phyloP scores from a whole-genome alignment of 306 rosid species.

The Rosa lucieae region DNA sequence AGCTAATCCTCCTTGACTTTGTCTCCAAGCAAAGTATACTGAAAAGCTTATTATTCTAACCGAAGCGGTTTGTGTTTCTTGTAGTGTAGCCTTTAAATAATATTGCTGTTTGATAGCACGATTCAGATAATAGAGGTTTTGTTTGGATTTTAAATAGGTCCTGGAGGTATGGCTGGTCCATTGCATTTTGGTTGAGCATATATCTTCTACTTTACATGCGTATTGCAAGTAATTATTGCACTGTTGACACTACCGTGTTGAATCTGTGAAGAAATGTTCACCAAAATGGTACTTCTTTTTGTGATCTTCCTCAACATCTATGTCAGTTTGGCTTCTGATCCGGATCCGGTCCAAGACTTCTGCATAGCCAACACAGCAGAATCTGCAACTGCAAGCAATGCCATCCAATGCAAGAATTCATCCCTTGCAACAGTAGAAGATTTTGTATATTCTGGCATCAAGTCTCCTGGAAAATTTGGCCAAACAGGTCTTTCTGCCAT shows the following conservation, averaged over 20 bases:
- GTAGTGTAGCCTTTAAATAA: background rate
- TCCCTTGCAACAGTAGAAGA: constrained; percentile 66
- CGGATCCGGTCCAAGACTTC: constrained; percentile 85
- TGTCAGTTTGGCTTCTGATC: constrained; percentile 63
- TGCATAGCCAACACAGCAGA: constrained; percentile 52
- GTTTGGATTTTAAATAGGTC: background rate
- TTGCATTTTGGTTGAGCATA: background rate
- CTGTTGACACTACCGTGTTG: background rate
- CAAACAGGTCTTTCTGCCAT: constrained; percentile 55
- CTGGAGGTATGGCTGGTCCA: background rate
- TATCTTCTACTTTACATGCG: constrained; percentile 7
- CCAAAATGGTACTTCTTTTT: constrained; percentile 23
- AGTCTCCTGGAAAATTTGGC: constrained; percentile 55
- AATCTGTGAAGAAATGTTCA: constrained; percentile 26
- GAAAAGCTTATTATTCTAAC: constrained; percentile 4
- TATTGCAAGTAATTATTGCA: background rate
- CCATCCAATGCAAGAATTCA: constrained; percentile 65
- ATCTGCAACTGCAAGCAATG: constrained; percentile 23
- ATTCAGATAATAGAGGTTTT: constrained; percentile 3
- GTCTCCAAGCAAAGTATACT: constrained; percentile 32
- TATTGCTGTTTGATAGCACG: background rate
- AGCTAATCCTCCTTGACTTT: constrained; percentile 35
- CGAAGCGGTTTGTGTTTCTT: background rate
- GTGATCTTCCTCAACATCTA: constrained; percentile 33
- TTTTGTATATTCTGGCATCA: constrained; percentile 71